Conservation (phyloP, 495 filamentous ascomycete species). For the Penicillium parvum region DNA sequence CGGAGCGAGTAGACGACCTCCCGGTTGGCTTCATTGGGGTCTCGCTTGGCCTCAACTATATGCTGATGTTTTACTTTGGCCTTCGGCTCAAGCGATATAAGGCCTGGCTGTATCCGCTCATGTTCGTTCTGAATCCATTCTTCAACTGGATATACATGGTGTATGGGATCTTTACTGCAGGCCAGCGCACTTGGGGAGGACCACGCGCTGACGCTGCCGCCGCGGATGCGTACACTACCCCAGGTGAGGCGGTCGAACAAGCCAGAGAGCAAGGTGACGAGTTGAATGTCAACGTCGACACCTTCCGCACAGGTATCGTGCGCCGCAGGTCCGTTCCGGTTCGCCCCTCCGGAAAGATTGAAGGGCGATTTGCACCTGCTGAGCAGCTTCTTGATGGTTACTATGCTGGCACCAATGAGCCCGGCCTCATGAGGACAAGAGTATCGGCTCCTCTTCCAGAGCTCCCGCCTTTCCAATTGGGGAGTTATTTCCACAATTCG, state of each 20-base stretch:
- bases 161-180: slow-evolving; percentile 81
- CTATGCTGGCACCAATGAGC: slow-evolving; percentile 30
- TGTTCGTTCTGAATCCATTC: slow-evolving; percentile 95
- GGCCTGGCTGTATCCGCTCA: slow-evolving; percentile 88
- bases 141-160: slow-evolving; percentile 99
- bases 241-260: slow-evolving; percentile 76
- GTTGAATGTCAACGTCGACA: slow-evolving; percentile 85
- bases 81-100: slow-evolving; percentile 83
- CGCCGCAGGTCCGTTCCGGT: slow-evolving; percentile 57
- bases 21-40: slow-evolving; percentile 94
- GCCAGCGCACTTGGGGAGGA: slow-evolving; percentile 94
- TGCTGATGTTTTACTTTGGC: slow-evolving; percentile 96
- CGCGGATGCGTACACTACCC: slow-evolving; percentile 73
- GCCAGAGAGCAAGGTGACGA: slow-evolving; percentile 81
- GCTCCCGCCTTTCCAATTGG: slow-evolving; percentile 49
- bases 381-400: slow-evolving; percentile 53
- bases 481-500: slow-evolving; percentile 50
- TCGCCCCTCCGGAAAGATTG: slow-evolving; percentile 66
- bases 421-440: slow-evolving; percentile 31
- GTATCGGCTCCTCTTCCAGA: slow-evolving; percentile 41
- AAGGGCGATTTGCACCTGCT: slow-evolving; percentile 52
- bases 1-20: slow-evolving; percentile 68
- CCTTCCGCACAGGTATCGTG: slow-evolving; percentile 65
- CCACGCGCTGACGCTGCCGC: slow-evolving; percentile 87
- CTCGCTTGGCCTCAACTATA: slow-evolving; percentile 91